These are phyloP conservation scores for Chrysanthemum makinoi DNA, from an alignment of 129 eudicot genomes.

Conservation along the genomic window DNA sequence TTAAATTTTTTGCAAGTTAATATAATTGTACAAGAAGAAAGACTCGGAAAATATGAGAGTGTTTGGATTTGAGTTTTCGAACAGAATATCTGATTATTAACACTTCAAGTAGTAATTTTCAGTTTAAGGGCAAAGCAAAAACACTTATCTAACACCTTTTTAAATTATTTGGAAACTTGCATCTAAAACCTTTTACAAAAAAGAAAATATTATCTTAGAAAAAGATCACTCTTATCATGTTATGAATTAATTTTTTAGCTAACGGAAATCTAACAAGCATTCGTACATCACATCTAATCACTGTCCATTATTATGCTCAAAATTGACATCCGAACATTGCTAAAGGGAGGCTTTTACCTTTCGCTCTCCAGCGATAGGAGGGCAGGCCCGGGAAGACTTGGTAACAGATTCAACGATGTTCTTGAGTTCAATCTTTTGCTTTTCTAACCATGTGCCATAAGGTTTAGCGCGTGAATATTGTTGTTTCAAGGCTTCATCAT, in stretches of 20 bases:
- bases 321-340: not conserved
- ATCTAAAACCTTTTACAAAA: too few relatives aligned
- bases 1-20: not conserved
- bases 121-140: too few relatives aligned
- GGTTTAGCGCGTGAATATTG: conserved; percentile 85
- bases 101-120: not conserved
- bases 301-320: too few relatives aligned
- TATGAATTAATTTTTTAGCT: too few relatives aligned
- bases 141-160: too few relatives aligned
- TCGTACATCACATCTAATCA: too few relatives aligned
- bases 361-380: conserved; percentile 65
- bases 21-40: conserved; percentile 11
- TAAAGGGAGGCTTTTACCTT: conserved; percentile 41
- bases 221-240: too few relatives aligned
- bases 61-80: not conserved
- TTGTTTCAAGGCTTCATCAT: conserved; percentile 92
- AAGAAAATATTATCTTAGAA: too few relatives aligned
- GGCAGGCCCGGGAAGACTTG: conserved; percentile 49
- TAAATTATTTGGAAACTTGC: too few relatives aligned
- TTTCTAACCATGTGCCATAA: conserved; percentile 79
- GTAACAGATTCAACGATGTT: conserved; percentile 76
- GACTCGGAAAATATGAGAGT: not conserved
- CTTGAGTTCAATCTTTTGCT: conserved; percentile 79
- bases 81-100: not conserved
- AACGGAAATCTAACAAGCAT: too few relatives aligned